Base-by-base conservation (phyloP, 2,329 filamentous ascomycete genomes). In the Clonostachys chloroleuca region DNA sequence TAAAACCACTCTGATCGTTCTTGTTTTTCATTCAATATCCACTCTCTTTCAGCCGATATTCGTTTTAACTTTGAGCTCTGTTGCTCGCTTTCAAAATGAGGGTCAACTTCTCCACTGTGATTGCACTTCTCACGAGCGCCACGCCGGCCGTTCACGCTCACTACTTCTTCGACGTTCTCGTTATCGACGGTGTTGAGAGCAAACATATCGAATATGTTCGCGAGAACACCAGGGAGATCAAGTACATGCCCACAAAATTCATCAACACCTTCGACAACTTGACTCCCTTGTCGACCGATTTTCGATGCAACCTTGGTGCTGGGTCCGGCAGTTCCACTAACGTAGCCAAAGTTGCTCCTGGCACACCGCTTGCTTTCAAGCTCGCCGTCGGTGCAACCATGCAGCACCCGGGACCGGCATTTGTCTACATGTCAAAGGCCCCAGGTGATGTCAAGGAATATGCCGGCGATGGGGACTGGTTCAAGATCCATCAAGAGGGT, bases 191-290 rank as follows among this genome's bases (percentile, higher is more conserved):
- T 17, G 64, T 71, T 14, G 68, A 65, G 43, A 68, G 72, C 46
- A 65, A 70, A 46, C 62, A 74, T 6, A 72, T 67, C 58, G 63
- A 65, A 40, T 77, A 77, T 63, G 70, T 78, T 54, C 72, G 75
- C 51, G 57, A 56, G 56, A 65, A 62, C 60, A 65, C 65, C 9
- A 59, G 63, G 42, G 36, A 36, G 34, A 44, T 44, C 43, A 50
- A 49, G 37, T 53, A 53, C 42, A 53, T 48, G 45, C 49, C 51
- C 17, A 53, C 45, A 40, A 53, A 53, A 40, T 53, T 44, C 36
- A 44, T 42, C 5, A 48, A 49, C 40, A 65, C 65, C 56, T 52
- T 51, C 46, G 62, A 66, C 52, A 59, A 65, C 47, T 56, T 68
- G 42, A 58, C 61, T 48, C 61, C 59, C 46, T 59, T 52, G 50